phyloP scores from a whole-genome alignment of 805 yeast genomes.

The Metschnikowia lunata region DNA sequence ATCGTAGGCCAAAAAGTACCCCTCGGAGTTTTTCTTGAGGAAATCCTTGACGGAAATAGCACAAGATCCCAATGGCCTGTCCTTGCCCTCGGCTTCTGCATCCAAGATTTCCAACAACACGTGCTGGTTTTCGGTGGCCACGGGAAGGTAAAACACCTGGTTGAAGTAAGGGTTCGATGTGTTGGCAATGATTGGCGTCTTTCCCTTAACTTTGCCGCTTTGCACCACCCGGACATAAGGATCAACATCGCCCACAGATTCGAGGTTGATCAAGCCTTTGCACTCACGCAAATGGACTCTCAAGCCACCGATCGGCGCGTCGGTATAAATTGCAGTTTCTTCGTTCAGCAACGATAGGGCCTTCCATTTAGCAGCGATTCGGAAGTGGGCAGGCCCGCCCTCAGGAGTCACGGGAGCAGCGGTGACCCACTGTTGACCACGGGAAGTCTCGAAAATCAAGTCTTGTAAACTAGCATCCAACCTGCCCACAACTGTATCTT shows the following conservation, averaged over 20 bases:
- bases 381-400: slow-evolving; percentile 43
- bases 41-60: slow-evolving; percentile 47
- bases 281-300: slow-evolving; percentile 57
- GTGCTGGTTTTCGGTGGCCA: slow-evolving; percentile 56
- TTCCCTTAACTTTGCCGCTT: slow-evolving; percentile 54
- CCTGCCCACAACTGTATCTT: slow-evolving; percentile 50
- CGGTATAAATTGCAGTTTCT: slow-evolving; percentile 39
- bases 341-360: slow-evolving; percentile 55
- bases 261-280: slow-evolving; percentile 49
- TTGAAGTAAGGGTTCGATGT: slow-evolving; percentile 57
- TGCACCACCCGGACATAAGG: slow-evolving; percentile 62
- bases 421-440: slow-evolving; percentile 48
- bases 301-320: slow-evolving; percentile 64
- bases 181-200: slow-evolving; percentile 51
- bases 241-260: slow-evolving; percentile 68
- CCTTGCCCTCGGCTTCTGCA: slow-evolving; percentile 58
- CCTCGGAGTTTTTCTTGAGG: slow-evolving; percentile 45
- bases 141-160: slow-evolving; percentile 55
- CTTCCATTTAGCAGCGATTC: slow-evolving; percentile 63
- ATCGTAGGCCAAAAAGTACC: slow-evolving; percentile 46
- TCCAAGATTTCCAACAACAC: slow-evolving; percentile 59
- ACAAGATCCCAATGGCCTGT: slow-evolving; percentile 59
- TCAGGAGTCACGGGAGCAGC: slow-evolving; percentile 40
- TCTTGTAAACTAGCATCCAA: slow-evolving; percentile 53
- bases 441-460: slow-evolving; percentile 43